phyloP scores from a whole-genome alignment of 2,329 filamentous ascomycete species.

The Curvularia eragrostidis region DNA sequence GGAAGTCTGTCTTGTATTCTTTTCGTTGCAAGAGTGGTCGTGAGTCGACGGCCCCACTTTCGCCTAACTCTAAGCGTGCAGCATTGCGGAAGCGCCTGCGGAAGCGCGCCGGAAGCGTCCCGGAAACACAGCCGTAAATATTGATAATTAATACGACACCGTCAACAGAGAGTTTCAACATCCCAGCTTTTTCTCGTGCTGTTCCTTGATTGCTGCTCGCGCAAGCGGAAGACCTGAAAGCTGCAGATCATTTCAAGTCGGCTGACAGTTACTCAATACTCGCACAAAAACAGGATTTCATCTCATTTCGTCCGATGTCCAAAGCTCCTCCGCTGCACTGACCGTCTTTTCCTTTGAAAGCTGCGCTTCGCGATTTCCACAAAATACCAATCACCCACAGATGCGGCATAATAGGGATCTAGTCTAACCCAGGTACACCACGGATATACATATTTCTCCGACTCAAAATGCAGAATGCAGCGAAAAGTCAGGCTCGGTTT shows the following conservation, averaged over 20 bases:
- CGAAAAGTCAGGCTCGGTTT: not conserved
- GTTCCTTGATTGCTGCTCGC: not conserved
- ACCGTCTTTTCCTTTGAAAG: not conserved
- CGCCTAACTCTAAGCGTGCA: conserved; percentile 3
- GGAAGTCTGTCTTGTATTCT: not conserved
- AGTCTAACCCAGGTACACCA: not conserved
- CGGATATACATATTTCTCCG: not conserved
- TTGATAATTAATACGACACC: not conserved
- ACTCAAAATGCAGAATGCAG: not conserved
- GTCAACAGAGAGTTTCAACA: not conserved
- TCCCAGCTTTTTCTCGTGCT: not conserved
- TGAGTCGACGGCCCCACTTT: not conserved
- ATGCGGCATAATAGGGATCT: not conserved
- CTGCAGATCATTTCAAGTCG: not conserved
- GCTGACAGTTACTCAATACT: not conserved
- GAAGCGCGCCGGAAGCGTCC: conserved; percentile 7
- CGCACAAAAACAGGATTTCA: not conserved
- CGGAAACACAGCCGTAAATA: not conserved
- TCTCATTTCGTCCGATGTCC: not conserved
- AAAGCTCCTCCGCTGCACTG: no score
- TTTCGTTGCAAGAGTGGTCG: not conserved
- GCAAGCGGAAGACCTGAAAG: not conserved
- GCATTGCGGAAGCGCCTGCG: conserved; percentile 13
- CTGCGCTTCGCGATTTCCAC: not conserved
- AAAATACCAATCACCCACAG: not conserved